A percentile compares a stretch with the other conserved stretches of the same genome.
phyloP scores from a whole-genome alignment of 768 basidiomycete species.

The Lactarius trivialis region DNA sequence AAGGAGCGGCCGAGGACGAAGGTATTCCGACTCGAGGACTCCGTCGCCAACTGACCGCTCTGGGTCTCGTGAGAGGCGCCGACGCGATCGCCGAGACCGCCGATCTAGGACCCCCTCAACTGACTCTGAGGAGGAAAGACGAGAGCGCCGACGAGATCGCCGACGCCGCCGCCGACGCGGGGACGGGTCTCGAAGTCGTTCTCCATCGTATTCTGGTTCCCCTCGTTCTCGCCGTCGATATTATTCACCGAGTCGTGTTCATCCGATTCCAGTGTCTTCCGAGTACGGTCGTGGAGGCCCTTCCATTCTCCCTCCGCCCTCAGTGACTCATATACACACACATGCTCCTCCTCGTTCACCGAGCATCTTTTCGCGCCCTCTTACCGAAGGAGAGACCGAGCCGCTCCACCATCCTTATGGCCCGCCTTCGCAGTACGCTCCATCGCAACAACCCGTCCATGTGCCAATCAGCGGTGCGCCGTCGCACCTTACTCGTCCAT shows the following conservation, averaged over 20 bases:
- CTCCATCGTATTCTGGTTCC: not conserved
- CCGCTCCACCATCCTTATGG: slow-evolving; percentile 11
- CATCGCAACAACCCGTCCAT: slow-evolving; percentile 3
- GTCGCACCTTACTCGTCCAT: slow-evolving; percentile 5
- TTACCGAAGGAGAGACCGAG: slow-evolving; percentile 1
- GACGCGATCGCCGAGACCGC: not conserved
- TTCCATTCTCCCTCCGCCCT: not conserved
- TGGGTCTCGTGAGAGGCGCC: slow-evolving; percentile 4
- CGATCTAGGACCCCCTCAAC: not conserved
- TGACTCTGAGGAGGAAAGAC: not conserved
- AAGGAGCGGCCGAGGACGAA: not conserved
- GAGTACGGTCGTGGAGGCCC: slow-evolving; percentile 3
- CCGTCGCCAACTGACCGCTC: too few species aligned
- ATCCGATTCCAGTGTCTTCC: slow-evolving; percentile 6
- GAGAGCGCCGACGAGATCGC: not conserved
- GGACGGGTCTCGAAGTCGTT: too few species aligned
- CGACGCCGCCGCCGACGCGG: not conserved
- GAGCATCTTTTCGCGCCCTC: not conserved
- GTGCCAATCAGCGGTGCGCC: slow-evolving; percentile 1
- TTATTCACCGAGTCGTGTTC: not conserved
- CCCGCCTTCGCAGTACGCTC: not conserved
- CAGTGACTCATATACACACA: slow-evolving; percentile 5
- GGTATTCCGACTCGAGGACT: slow-evolving; percentile 7
- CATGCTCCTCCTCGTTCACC: slow-evolving; percentile 1
- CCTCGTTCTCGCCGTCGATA: not conserved